Evolutionary conservation across 805 yeast species (phyloP).

Genomic region (Monosporozyma unispora): DNA sequence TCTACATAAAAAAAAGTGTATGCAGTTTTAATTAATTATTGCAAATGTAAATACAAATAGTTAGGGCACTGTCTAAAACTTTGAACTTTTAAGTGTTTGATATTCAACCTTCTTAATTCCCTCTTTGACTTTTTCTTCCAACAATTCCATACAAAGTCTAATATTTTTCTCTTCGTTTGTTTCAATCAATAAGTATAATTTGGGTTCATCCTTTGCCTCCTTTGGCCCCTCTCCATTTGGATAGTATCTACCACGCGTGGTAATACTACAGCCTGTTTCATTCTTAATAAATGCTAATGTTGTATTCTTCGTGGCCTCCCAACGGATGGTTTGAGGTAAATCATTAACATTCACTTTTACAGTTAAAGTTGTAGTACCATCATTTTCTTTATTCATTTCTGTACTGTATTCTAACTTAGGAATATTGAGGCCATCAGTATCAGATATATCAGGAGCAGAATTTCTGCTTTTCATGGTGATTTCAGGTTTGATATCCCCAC

Average conservation of each 20-base stretch:
- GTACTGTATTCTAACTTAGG: constrained; percentile 42
- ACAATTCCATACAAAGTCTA: constrained; percentile 45
- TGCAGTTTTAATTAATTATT: too few species aligned
- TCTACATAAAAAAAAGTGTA: too few species aligned
- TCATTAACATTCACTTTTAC: constrained; percentile 76
- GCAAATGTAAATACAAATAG: not conserved
- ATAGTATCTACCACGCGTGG: constrained; percentile 72
- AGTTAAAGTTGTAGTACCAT: constrained; percentile 47
- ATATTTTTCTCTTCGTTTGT: constrained; percentile 56
- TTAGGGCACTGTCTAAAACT: constrained; percentile 31
- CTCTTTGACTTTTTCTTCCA: constrained; percentile 46
- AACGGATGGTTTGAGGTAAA: constrained; percentile 69
- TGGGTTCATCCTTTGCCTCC: constrained; percentile 53
- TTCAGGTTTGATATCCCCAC: constrained; percentile 1
- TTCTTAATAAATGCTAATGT: constrained; percentile 58
- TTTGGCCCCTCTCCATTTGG: constrained; percentile 50
- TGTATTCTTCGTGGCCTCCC: constrained; percentile 66
- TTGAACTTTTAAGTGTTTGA: constrained; percentile 38
- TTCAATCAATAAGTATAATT: constrained; percentile 70
- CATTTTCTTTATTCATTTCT: constrained; percentile 45
- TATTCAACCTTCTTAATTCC: constrained; percentile 45
- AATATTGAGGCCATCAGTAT: constrained; percentile 14
- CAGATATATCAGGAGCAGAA: constrained; percentile 7
- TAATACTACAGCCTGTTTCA: constrained; percentile 63
- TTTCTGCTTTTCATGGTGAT: constrained; percentile 7